These are phyloP conservation scores for Periconia sp. DNA, from an alignment of 2,329 filamentous ascomycete species.

Conservation along the genomic window DNA sequence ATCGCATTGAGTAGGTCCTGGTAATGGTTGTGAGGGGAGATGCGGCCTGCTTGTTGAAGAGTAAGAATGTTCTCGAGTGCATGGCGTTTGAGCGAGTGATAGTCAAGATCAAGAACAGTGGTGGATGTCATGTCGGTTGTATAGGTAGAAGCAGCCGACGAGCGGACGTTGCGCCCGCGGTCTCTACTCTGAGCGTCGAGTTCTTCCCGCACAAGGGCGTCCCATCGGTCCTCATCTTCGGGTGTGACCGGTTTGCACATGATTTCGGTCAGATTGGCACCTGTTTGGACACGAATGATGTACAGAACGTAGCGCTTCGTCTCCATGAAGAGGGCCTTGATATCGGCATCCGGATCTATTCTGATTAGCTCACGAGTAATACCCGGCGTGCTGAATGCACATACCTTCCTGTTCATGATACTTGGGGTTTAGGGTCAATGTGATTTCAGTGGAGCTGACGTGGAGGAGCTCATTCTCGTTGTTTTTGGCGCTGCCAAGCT, in stretches of 20 bases:
- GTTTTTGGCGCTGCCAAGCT: conserved; percentile 92
- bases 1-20: conserved; percentile 98
- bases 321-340: conserved; percentile 95
- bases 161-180: conserved; percentile 65
- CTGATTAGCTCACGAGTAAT: conserved; percentile 20
- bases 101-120: conserved; percentile 82
- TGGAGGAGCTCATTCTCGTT: conserved; percentile 93
- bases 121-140: conserved; percentile 51
- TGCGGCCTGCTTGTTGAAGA: conserved; percentile 82
- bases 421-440: conserved; percentile 85
- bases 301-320: conserved; percentile 96
- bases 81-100: conserved; percentile 88
- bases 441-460: conserved; percentile 84
- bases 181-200: conserved; percentile 52
- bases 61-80: conserved; percentile 92
- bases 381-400: conserved; percentile 8
- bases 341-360: conserved; percentile 82
- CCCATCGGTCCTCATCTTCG: conserved; percentile 91
- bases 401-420: conserved; percentile 78
- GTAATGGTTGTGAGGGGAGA: conserved; percentile 85
- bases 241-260: conserved; percentile 83
- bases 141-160: conserved; percentile 87
- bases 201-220: conserved; percentile 77
- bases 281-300: conserved; percentile 94
- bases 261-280: conserved; percentile 90